Percentiles rank a stretch among this genome's conserved stretches.
Conservation (phyloP, 345 rosid species). For the Ceriops decandra region DNA sequence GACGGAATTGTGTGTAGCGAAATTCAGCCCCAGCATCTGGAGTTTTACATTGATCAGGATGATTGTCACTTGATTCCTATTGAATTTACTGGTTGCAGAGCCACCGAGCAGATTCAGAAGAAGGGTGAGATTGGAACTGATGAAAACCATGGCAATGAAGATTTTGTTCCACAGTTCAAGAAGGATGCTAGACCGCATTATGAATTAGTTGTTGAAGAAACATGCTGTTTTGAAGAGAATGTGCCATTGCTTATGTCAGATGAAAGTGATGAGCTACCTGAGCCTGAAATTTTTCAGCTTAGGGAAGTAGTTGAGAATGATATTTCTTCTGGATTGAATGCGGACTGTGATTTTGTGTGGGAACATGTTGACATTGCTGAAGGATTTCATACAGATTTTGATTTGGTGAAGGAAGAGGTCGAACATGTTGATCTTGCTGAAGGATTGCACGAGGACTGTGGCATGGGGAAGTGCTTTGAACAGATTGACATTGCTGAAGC, state of each 20-base stretch:
- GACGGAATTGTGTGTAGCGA: conserved; percentile 24
- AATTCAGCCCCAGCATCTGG: conserved; percentile 44
- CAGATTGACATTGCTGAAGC: conserved; percentile 12
- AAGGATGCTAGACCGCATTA: conserved; percentile 23
- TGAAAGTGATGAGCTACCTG: conserved; percentile 26
- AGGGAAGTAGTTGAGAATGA: conserved; percentile 24
- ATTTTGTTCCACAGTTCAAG: conserved; percentile 71
- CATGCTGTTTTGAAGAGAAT: conserved; percentile 20
- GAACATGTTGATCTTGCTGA: conserved; percentile 19
- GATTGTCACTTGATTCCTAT: conserved; percentile 84
- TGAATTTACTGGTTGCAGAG: conserved; percentile 31
- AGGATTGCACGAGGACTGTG: not conserved
- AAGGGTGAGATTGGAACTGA: conserved; percentile 41
- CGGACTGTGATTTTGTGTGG: not conserved
- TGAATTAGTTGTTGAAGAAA: conserved; percentile 33
- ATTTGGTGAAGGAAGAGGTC: conserved; percentile 16
- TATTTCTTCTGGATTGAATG: conserved; percentile 3
- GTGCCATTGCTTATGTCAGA: conserved; percentile 21
- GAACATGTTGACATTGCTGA: too few species aligned
- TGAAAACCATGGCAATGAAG: conserved; percentile 46
- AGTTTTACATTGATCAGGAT: conserved; percentile 70
- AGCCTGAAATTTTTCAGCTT: conserved; percentile 19
- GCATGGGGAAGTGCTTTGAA: too few species aligned
- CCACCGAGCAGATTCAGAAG: conserved; percentile 14
- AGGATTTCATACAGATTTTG: not conserved